Conservation (phyloP, 2,329 filamentous ascomycete genomes). For the Calonectria montana region DNA sequence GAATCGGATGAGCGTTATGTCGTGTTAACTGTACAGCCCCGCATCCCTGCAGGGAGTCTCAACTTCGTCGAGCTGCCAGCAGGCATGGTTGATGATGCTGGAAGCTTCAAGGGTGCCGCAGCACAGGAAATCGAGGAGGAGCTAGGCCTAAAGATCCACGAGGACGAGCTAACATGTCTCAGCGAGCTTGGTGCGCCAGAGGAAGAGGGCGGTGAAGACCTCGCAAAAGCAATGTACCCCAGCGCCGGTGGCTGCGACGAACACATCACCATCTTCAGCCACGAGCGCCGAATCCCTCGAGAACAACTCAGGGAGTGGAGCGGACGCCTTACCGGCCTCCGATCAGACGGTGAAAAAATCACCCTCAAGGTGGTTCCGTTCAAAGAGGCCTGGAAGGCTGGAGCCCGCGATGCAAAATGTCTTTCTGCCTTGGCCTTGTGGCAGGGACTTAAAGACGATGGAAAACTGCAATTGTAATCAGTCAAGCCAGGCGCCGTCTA, state of each 20-base stretch:
- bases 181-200: conserved; percentile 59
- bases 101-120: conserved; percentile 66
- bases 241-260: conserved; percentile 72
- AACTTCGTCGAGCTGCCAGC: conserved; percentile 68
- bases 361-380: conserved; percentile 69
- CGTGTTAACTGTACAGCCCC: conserved; percentile 69
- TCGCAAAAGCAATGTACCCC: conserved; percentile 65
- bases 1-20: conserved; percentile 63
- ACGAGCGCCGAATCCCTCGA: conserved; percentile 64
- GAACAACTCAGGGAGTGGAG: conserved; percentile 64
- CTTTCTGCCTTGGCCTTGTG: conserved; percentile 69
- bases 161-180: conserved; percentile 60
- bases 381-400: conserved; percentile 68
- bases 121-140: conserved; percentile 72
- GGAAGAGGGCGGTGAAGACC: conserved; percentile 44
- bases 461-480: conserved; percentile 47
- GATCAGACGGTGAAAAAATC: conserved; percentile 70
- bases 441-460: conserved; percentile 64
- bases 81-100: conserved; percentile 66
- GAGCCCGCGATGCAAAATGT: conserved; percentile 69
- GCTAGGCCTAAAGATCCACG: conserved; percentile 63
- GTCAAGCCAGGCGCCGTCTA: neutral
- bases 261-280: conserved; percentile 67
- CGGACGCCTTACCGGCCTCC: conserved; percentile 67
- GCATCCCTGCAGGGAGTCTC: conserved; percentile 66